A percentile compares a stretch with the other conserved stretches of the same genome.
phyloP scores from a whole-genome alignment of 2,329 filamentous ascomycete species.

The Tolypocladium album region DNA sequence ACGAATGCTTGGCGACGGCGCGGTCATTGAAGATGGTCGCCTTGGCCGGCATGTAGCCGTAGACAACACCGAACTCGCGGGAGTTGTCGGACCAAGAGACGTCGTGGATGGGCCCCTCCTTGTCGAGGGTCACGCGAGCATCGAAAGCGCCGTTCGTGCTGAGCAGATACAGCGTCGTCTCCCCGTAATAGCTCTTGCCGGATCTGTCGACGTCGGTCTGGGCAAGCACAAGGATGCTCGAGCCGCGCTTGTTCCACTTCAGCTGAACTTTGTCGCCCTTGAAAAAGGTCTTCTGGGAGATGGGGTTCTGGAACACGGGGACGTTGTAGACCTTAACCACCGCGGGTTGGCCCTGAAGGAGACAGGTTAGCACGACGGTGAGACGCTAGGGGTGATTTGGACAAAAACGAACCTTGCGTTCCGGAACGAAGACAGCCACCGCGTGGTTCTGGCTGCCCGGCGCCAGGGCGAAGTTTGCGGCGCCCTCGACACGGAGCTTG shows the following conservation, averaged over 20 bases:
- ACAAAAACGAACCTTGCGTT: conserved; percentile 64
- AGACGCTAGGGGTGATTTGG: neutral
- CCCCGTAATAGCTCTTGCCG: conserved; percentile 98
- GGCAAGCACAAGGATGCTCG: conserved; percentile 83
- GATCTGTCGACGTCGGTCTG: conserved; percentile 98
- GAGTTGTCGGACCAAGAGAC: conserved; percentile 98
- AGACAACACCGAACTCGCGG: conserved; percentile 94
- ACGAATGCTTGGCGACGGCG: conserved; percentile 72
- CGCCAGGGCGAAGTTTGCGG: conserved; percentile 78
- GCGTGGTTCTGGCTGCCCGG: conserved; percentile 76
- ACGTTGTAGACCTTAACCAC: conserved; percentile 91
- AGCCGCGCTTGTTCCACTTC: conserved; percentile 93
- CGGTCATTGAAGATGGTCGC: conserved; percentile 94
- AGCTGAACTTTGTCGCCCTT: conserved; percentile 98
- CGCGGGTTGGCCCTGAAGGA: conserved; percentile 71
- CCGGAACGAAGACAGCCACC: conserved; percentile 88
- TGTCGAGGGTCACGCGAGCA: conserved; percentile 83
- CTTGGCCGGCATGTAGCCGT: conserved; percentile 98
- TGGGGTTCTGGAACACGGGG: conserved; percentile 68
- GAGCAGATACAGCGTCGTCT: conserved; percentile 92
- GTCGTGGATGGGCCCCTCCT: conserved; percentile 96
- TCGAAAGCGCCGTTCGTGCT: conserved; percentile 88
- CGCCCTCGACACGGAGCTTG: conserved; percentile 86
- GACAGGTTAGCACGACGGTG: conserved; percentile 6
- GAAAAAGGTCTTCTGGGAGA: conserved; percentile 98